These are phyloP conservation scores for Boletus bicolor DNA, from an alignment of 768 basidiomycete genomes.

Conservation along the genomic window DNA sequence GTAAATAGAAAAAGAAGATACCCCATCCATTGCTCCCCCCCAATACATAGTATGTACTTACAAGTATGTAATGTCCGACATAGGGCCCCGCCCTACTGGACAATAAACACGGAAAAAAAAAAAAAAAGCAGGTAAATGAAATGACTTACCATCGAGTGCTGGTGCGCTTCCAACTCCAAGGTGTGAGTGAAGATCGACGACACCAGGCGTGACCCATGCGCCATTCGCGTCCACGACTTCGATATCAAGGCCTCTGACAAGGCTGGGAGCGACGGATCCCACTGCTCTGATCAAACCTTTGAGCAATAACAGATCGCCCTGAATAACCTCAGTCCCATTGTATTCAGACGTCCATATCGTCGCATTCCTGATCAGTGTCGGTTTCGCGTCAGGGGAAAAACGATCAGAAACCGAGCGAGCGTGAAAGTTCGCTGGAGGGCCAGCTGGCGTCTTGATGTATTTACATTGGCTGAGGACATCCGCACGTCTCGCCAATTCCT, in stretches of 20 bases:
- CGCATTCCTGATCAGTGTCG: constrained; percentile 68
- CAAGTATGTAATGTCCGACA: too few species aligned
- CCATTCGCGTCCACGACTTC: constrained; percentile 61
- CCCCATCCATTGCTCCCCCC: too few species aligned
- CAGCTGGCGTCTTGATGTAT: constrained; percentile 39
- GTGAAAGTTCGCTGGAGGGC: constrained; percentile 46
- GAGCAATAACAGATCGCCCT: constrained; percentile 67
- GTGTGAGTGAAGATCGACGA: constrained; percentile 50
- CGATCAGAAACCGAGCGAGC: constrained; percentile 58
- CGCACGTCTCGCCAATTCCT: constrained; percentile 11
- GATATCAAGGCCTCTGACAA: constrained; percentile 19
- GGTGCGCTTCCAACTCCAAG: constrained; percentile 41
- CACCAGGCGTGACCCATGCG: constrained; percentile 79
- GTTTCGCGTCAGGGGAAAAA: constrained; percentile 58
- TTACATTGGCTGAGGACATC: constrained; percentile 43
- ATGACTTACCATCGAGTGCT: constrained; percentile 25
- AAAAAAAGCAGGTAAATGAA: background rate
- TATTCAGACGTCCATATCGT: constrained; percentile 79
- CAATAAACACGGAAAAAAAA: too few species aligned
- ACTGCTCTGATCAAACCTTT: constrained; percentile 63
- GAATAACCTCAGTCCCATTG: constrained; percentile 64
- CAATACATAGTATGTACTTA: too few species aligned
- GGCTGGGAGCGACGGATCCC: constrained; percentile 39
- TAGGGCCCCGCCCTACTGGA: too few species aligned
- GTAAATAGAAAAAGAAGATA: background rate